phyloP scores from a whole-genome alignment of 1,284 basidiomycete species.

The Malassezia yamatoensis region DNA sequence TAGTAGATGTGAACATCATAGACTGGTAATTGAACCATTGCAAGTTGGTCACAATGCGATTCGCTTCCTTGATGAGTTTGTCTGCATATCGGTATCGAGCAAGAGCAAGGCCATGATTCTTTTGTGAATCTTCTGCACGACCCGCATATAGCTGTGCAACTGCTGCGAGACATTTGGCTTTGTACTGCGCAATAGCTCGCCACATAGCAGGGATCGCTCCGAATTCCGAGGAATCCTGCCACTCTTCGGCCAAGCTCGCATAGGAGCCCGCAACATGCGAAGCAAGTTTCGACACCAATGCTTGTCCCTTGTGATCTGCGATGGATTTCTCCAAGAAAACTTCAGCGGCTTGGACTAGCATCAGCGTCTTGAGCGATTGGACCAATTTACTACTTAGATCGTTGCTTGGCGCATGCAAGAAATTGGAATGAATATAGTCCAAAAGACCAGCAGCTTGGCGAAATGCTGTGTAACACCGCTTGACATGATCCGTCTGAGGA shows the following conservation, averaged over 20 bases:
- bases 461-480: slow-evolving; percentile 85
- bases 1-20: slow-evolving; percentile 53
- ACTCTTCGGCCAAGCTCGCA: slow-evolving; percentile 67
- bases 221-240: slow-evolving; percentile 73
- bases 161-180: slow-evolving; percentile 78
- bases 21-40: slow-evolving; percentile 7
- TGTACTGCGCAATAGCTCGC: slow-evolving; percentile 56
- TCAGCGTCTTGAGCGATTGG: slow-evolving; percentile 75
- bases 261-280: slow-evolving; percentile 76
- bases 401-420: slow-evolving; percentile 93
- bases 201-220: slow-evolving; percentile 5
- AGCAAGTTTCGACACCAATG: slow-evolving; percentile 73
- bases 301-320: slow-evolving; percentile 52
- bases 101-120: slow-evolving; percentile 76
- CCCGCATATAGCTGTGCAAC: slow-evolving; percentile 78
- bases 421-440: slow-evolving; percentile 98
- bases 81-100: slow-evolving; percentile 73
- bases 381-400: slow-evolving; percentile 88
- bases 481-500: slow-evolving; percentile 63
- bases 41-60: slow-evolving; percentile 54
- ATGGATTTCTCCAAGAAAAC: slow-evolving; percentile 87
- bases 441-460: slow-evolving; percentile 92
- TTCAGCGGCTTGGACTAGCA: slow-evolving; percentile 86
- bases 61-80: slow-evolving; percentile 71
- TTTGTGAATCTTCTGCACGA: slow-evolving; percentile 63